A percentile compares a stretch with the other conserved stretches of the same genome.
These are phyloP conservation scores for Truncatella angustata DNA, from an alignment of 2,329 filamentous ascomycete species.

Conservation along the genomic window DNA sequence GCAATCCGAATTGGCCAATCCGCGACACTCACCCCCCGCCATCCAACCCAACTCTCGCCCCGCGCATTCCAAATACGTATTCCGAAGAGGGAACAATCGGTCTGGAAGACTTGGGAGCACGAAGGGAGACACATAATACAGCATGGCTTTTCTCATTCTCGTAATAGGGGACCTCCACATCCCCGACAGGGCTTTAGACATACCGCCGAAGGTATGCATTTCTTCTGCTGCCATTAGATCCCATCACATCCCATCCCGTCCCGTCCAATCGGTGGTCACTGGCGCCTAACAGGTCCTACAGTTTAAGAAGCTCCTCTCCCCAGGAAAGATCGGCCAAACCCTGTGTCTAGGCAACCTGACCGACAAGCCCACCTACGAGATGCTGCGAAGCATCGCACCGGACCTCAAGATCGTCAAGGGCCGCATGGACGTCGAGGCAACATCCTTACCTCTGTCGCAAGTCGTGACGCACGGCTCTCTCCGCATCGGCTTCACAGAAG, in stretches of 20 bases:
- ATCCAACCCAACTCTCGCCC: background rate
- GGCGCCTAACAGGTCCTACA: conserved; percentile 34
- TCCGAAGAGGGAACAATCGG: no score
- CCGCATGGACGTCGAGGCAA: conserved; percentile 65
- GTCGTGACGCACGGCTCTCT: conserved; percentile 65
- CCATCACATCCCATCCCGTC: no score
- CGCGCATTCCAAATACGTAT: no score
- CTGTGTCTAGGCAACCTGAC: conserved; percentile 79
- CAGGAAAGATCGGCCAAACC: conserved; percentile 80
- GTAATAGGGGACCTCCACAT: conserved; percentile 94
- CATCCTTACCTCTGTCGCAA: conserved; percentile 62
- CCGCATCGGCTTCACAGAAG: conserved; percentile 66
- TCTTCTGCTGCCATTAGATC: no score
- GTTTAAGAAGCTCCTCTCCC: conserved; percentile 84
- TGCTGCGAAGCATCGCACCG: conserved; percentile 71
- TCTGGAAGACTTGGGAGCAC: no score
- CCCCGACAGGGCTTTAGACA: conserved; percentile 86
- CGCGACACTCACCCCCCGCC: no score
- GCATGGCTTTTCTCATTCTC: conserved; percentile 85
- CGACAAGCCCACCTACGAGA: conserved; percentile 77
- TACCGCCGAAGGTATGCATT: conserved; percentile 74
- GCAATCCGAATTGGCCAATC: no score
- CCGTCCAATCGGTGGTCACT: no score
- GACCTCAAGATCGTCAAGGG: conserved; percentile 70
- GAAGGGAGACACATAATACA: no score